phyloP scores from a whole-genome alignment of 768 basidiomycete genomes.

The Macrocybe gigantea region DNA sequence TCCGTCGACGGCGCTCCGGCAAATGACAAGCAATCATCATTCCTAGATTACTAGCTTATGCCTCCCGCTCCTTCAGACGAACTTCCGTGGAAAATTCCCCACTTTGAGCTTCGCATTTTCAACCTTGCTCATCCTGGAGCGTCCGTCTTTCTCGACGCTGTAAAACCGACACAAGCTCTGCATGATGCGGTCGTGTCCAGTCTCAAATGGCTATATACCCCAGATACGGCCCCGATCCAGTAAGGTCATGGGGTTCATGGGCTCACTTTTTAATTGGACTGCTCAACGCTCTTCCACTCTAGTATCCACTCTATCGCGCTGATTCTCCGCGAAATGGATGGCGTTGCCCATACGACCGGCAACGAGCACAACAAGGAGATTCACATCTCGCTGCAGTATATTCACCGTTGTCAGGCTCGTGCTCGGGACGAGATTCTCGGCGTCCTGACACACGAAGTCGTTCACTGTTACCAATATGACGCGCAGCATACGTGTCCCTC shows the following conservation, averaged over 20 bases:
- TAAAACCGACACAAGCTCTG: conserved; percentile 35
- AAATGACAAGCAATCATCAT: not conserved
- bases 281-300: conserved; percentile 4
- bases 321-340: conserved; percentile 59
- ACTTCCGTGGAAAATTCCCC: conserved; percentile 48
- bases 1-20: no score
- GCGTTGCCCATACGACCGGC: conserved; percentile 66
- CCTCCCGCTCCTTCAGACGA: conserved; percentile 12
- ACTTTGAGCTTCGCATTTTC: conserved; percentile 48
- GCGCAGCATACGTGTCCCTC: conserved; percentile 54
- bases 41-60: conserved; percentile 1
- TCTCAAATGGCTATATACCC: conserved; percentile 37
- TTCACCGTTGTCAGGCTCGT: conserved; percentile 34
- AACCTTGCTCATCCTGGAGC: conserved; percentile 57
- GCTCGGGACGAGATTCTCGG: conserved; percentile 61
- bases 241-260: conserved; percentile 12
- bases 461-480: conserved; percentile 75
- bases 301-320: conserved; percentile 53
- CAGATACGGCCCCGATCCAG: conserved; percentile 31
- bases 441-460: conserved; percentile 70
- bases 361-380: conserved; percentile 59
- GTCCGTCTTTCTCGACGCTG: conserved; percentile 45
- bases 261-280: not conserved
- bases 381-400: conserved; percentile 63
- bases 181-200: conserved; percentile 44